Evolutionary conservation across 306 rosid species (phyloP).

Genomic region (Casuarina cunninghamiana): DNA sequence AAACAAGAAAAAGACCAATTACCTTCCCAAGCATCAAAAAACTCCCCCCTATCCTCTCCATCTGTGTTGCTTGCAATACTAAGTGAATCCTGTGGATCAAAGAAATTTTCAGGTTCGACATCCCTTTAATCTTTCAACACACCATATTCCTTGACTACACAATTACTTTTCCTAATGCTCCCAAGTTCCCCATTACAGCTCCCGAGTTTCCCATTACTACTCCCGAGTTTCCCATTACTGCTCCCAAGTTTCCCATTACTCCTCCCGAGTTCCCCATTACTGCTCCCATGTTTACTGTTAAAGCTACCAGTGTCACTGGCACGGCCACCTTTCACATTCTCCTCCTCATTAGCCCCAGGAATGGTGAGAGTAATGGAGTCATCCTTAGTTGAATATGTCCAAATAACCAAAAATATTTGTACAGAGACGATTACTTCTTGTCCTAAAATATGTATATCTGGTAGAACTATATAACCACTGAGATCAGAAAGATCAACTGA

Average conservation of each 20-base stretch:
- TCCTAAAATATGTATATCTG: not conserved
- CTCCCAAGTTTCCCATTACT: no score
- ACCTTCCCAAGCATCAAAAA: no score
- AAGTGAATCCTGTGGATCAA: conserved; percentile 74
- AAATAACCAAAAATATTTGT: no score
- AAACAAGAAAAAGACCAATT: conserved; percentile 29
- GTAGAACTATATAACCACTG: conserved; percentile 39
- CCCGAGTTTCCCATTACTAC: not conserved
- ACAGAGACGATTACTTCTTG: no score
- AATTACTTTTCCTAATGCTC: conserved; percentile 31
- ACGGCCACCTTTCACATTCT: conserved; percentile 32
- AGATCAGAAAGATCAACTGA: conserved; percentile 35
- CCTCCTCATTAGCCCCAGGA: conserved; percentile 42
- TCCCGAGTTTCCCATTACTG: no score
- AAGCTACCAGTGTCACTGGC: conserved; percentile 32
- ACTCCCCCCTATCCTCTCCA: conserved; percentile 80
- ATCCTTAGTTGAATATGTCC: conserved; percentile 37
- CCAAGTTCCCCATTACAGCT: conserved; percentile 33
- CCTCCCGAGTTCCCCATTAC: no score
- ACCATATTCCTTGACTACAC: conserved; percentile 29
- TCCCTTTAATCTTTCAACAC: conserved; percentile 42
- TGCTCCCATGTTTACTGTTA: conserved; percentile 8
- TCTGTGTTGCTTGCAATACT: conserved; percentile 71
- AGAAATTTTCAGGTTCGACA: conserved; percentile 68
- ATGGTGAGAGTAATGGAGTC: conserved; percentile 32